phyloP scores from a whole-genome alignment of 805 yeast genomes.

The Lachancea quebecensis region DNA sequence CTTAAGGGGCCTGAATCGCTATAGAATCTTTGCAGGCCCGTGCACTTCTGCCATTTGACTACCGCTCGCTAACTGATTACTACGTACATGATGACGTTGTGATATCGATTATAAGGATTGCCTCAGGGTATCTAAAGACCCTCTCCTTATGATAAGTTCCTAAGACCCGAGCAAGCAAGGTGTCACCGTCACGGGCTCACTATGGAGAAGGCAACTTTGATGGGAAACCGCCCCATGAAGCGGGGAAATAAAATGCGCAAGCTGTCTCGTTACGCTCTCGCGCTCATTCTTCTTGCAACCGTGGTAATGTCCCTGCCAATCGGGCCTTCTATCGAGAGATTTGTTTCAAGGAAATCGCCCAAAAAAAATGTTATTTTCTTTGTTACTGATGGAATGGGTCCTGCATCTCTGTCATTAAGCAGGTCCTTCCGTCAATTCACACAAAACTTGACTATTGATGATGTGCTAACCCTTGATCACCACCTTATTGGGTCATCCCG shows the following conservation, averaged over 20 bases:
- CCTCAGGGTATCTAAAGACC: too few species aligned
- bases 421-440: conserved; percentile 61
- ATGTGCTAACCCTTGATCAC: conserved; percentile 55
- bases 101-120: too few species aligned
- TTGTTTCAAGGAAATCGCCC: not conserved
- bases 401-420: conserved; percentile 74
- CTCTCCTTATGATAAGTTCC: too few species aligned
- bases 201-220: not conserved
- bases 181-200: too few species aligned
- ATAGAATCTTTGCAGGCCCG: too few species aligned
- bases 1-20: too few species aligned
- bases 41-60: too few species aligned
- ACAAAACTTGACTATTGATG: conserved; percentile 42
- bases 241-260: not conserved
- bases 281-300: not conserved
- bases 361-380: conserved; percentile 78
- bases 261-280: not conserved
- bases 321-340: not conserved
- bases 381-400: conserved; percentile 96
- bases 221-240: not conserved
- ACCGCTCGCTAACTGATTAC: too few species aligned
- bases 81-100: too few species aligned
- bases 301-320: not conserved
- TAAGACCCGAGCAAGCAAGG: too few species aligned
- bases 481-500: conserved; percentile 77